Percentiles rank a stretch among this genome's conserved stretches.
phyloP scores from a whole-genome alignment of 495 filamentous ascomycete genomes.

The Hypoxylon fragiforme region DNA sequence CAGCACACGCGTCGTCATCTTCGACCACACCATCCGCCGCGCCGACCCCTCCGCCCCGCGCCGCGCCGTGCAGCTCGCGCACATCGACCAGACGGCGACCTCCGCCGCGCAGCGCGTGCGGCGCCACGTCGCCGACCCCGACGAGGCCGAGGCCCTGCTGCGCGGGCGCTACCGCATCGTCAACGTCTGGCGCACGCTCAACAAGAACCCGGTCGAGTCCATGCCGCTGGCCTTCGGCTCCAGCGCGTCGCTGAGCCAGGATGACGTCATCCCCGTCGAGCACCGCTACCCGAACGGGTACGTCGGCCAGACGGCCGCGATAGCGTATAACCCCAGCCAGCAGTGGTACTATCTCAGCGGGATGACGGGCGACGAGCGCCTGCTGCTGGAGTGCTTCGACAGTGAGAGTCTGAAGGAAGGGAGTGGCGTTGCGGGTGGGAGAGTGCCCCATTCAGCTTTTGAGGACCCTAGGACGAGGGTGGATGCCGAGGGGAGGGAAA shows the following conservation, averaged over 20 bases:
- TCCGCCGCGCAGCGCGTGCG: slow-evolving; percentile 67
- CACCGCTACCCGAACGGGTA: slow-evolving; percentile 73
- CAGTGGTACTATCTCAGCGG: slow-evolving; percentile 81
- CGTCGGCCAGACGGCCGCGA: slow-evolving; percentile 76
- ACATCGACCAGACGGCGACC: slow-evolving; percentile 80
- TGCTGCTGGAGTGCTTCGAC: slow-evolving; percentile 85
- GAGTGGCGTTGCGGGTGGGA: slow-evolving; percentile 57
- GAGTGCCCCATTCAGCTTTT: slow-evolving; percentile 84
- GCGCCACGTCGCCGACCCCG: slow-evolving; percentile 57
- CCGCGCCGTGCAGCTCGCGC: slow-evolving; percentile 68
- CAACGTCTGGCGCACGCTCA: slow-evolving; percentile 85
- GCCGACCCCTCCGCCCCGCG: slow-evolving; percentile 54
- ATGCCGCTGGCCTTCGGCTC: slow-evolving; percentile 74
- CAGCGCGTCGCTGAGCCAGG: slow-evolving; percentile 58
- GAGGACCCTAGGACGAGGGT: slow-evolving; percentile 66
- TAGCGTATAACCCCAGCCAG: slow-evolving; percentile 60
- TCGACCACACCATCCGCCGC: slow-evolving; percentile 89
- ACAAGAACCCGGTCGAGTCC: slow-evolving; percentile 65
- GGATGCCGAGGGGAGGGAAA: slow-evolving; percentile 67
- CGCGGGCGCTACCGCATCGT: slow-evolving; percentile 73
- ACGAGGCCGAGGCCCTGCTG: slow-evolving; percentile 58
- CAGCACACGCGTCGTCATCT: slow-evolving; percentile 66
- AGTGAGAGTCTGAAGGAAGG: slow-evolving; percentile 54
- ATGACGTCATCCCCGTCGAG: slow-evolving; percentile 70
- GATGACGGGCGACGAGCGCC: slow-evolving; percentile 71